These are phyloP conservation scores for Anthoceros angustus DNA, from an alignment of 225 moss, liverwort and hornwort genomes.

Conservation along the genomic window DNA sequence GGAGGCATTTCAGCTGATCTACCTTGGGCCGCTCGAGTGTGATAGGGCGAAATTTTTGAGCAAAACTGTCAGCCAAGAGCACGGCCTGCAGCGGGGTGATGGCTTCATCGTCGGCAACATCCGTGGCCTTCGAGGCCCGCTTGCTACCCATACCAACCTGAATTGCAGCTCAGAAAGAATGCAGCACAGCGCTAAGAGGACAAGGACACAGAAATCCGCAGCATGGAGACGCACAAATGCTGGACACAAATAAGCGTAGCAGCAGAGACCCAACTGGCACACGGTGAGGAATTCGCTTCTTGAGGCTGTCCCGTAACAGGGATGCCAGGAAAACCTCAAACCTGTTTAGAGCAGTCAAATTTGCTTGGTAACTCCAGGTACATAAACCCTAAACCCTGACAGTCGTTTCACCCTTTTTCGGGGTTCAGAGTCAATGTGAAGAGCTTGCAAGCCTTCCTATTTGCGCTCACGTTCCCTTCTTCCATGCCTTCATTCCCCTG, in stretches of 20 bases:
- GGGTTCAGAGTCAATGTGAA: too few relatives aligned
- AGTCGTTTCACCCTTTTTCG: too few relatives aligned
- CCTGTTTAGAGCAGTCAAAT: too few relatives aligned
- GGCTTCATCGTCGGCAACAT: conserved; percentile 75
- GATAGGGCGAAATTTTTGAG: conserved; percentile 90
- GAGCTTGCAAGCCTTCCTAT: too few relatives aligned
- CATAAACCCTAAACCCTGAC: too few relatives aligned
- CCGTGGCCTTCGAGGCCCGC: conserved; percentile 28
- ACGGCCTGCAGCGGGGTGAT: conserved; percentile 82
- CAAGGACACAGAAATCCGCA: not conserved
- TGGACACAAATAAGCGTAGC: not conserved
- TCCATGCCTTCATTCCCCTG: too few relatives aligned
- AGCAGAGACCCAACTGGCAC: not conserved
- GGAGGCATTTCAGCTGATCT: not conserved
- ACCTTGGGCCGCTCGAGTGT: conserved; percentile 98
- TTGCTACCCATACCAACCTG: conserved; percentile 46
- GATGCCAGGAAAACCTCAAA: too few relatives aligned
- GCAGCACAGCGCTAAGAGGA: not conserved
- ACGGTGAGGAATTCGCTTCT: not conserved
- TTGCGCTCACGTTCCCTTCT: too few relatives aligned
- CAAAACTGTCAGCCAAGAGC: conserved; percentile 88
- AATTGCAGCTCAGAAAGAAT: not conserved
- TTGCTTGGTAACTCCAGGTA: too few relatives aligned
- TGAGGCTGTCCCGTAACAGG: not conserved
- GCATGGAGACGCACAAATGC: not conserved